phyloP scores from a whole-genome alignment of 768 basidiomycete species.

The Boletales sp. region DNA sequence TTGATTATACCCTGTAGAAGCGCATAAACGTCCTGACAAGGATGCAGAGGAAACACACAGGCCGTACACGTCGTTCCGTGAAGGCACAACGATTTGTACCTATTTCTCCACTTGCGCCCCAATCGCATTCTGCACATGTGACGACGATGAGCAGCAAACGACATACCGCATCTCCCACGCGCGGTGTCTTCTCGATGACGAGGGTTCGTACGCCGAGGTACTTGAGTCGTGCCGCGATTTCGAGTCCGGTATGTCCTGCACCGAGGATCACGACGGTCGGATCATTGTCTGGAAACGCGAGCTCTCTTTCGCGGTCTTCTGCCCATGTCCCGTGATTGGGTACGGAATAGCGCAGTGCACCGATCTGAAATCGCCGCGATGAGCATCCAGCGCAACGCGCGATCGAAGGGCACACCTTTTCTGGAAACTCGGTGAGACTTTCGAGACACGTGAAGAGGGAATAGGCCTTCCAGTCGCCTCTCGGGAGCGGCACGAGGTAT shows the following conservation, averaged over 20 bases:
- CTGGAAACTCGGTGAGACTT: constrained; percentile 45
- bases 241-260: constrained; percentile 59
- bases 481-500: constrained; percentile 46
- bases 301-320: constrained; percentile 35
- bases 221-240: constrained; percentile 53
- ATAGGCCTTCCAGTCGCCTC: constrained; percentile 51
- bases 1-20: constrained; percentile 40
- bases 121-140: neutral
- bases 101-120: constrained; percentile 35
- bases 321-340: constrained; percentile 48
- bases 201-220: constrained; percentile 48
- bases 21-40: neutral
- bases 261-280: constrained; percentile 58
- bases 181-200: constrained; percentile 45
- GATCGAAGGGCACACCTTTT: constrained; percentile 23
- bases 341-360: neutral
- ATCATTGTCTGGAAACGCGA: constrained; percentile 41
- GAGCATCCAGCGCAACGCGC: neutral
- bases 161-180: constrained; percentile 39
- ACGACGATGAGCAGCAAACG: neutral
- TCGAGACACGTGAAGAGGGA: constrained; percentile 55
- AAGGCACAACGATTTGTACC: constrained; percentile 36
- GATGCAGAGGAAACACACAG: neutral
- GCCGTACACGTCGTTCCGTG: constrained; percentile 44
- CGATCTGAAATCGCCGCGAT: neutral